Evolutionary conservation across 2,329 filamentous ascomycete species (phyloP).

Genomic region (Bipolaris cookei): DNA sequence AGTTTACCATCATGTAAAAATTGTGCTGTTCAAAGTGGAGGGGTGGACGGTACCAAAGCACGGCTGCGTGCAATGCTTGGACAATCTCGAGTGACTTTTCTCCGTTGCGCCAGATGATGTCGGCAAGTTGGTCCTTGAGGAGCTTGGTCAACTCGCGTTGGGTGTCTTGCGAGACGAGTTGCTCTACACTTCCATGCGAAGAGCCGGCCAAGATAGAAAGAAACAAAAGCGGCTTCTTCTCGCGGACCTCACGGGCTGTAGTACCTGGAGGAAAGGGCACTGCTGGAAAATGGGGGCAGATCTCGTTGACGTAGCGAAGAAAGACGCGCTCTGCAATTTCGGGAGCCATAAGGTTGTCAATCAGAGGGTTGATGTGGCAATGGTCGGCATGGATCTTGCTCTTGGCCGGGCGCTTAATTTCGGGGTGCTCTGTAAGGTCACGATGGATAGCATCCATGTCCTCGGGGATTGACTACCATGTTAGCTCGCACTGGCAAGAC

Average conservation of each 20-base stretch:
- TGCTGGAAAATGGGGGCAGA: constrained; percentile 63
- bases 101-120: constrained; percentile 74
- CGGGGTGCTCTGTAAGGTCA: constrained; percentile 44
- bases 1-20: constrained; percentile 86
- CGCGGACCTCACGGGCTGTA: constrained; percentile 61
- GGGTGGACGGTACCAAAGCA: constrained; percentile 86
- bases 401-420: constrained; percentile 42
- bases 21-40: constrained; percentile 85
- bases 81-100: constrained; percentile 84
- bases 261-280: constrained; percentile 64
- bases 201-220: constrained; percentile 63
- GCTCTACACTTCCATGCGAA: constrained; percentile 54
- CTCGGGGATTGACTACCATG: constrained; percentile 42
- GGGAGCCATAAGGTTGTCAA: constrained; percentile 58
- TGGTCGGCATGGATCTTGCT: constrained; percentile 44
- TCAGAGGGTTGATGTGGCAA: constrained; percentile 45
- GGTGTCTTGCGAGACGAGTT: constrained; percentile 56
- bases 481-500: constrained; percentile 4
- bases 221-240: constrained; percentile 65
- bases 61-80: constrained; percentile 75
- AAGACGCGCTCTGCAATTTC: constrained; percentile 64
- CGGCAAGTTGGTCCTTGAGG: constrained; percentile 74
- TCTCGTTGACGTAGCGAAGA: constrained; percentile 60
- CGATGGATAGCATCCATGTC: constrained; percentile 49
- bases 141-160: constrained; percentile 71